Evolutionary conservation across 352 stramenopile genomes (phyloP), one percentile per base, ranked within the genome.

Genomic region (Globisporangium cylindrosporum): DNA sequence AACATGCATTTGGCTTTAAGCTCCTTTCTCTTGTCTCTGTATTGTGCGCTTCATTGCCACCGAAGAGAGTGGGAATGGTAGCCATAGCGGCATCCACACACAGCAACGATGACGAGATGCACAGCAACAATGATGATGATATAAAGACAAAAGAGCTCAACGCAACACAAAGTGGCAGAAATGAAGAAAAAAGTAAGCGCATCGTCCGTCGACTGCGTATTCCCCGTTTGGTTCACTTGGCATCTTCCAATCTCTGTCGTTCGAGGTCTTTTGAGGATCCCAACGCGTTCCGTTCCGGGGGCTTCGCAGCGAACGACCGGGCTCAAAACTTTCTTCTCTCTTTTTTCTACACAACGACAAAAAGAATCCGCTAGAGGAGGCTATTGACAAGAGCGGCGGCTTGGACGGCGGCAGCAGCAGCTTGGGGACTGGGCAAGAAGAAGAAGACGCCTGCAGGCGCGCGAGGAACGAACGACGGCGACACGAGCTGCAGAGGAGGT

Each of bases 191-290:
- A 55, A 41, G 25, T 41, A 25, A 41, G 38, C 25, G 43, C 38
- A 41, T 27, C 36, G 59, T n/a, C 25, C 41, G 24, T 57, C 41
- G 41, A 64, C 59, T 27, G 24, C 41, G 27, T 20, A 36, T 64
- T 56, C 25, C 32, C 24, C 32, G 32, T 43, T 57, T 64, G 43
- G 59, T 57, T 64, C 41, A 9, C 43, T 55, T 43, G n/a, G 38
- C 34, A 14, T 64, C 59, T 56, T 55, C 59, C 15, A 36, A 5
- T 25, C 59, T 64, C 59, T 64, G 57, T 55, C 59, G 25, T 64
- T 27, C 59, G 59, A 64, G 59, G 41, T 36, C 14, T 29, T 56
- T n/a, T 48, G 56, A 62, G 59, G 59, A 64, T 49, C 38, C 27
- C 49, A 57, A 57, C 51, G 27, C 43, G 15, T 29, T 43, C 53